Percentiles rank a stretch among this genome's conserved stretches.
Evolutionary conservation across 305 asterid species (phyloP).

Genomic region (Rubia peregrina): DNA sequence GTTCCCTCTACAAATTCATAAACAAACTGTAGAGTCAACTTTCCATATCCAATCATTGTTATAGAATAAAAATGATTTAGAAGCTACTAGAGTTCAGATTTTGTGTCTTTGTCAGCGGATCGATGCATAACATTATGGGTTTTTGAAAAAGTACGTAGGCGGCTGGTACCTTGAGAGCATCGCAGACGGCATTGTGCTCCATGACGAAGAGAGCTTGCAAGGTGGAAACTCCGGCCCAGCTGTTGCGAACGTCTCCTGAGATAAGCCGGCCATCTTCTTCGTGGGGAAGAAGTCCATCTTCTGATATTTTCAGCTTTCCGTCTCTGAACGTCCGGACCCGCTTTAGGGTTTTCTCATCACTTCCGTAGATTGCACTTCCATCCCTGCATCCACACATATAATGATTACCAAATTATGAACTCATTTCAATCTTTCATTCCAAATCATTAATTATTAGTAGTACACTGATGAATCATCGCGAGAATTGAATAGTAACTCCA

Average conservation of each 20-base stretch:
- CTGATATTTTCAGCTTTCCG: conserved; percentile 47
- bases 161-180: conserved; percentile 32
- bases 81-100: no score
- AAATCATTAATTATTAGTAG: no score
- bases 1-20: conserved; percentile 26
- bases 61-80: no score
- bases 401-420: no score
- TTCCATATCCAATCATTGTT: no score
- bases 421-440: no score
- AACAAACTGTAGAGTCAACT: not conserved
- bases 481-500: no score
- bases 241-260: conserved; percentile 53
- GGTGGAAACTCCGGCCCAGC: conserved; percentile 48
- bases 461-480: no score
- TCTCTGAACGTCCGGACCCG: conserved; percentile 43
- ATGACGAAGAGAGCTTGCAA: conserved; percentile 49
- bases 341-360: conserved; percentile 20
- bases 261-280: conserved; percentile 30
- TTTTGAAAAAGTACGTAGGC: no score
- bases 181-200: conserved; percentile 60
- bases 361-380: conserved; percentile 57
- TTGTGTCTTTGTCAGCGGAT: no score
- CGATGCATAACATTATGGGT: no score
- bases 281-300: conserved; percentile 38
- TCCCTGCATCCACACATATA: conserved; percentile 34